Evolutionary conservation across 148 eudicot species (phyloP).

Genomic region (Rheum nobile): DNA sequence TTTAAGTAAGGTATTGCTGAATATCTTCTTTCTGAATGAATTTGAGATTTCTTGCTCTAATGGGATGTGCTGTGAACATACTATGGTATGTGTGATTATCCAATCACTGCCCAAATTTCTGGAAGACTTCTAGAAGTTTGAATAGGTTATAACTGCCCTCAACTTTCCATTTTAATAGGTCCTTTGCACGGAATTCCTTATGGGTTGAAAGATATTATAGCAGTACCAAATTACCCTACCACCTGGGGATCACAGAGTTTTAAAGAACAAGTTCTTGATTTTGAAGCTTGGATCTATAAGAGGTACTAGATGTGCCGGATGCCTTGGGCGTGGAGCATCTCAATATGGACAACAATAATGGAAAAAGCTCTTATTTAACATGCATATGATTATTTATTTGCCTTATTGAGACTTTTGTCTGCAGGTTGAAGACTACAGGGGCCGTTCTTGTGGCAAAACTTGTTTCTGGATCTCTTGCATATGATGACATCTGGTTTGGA

Average conservation of each 20-base stretch:
- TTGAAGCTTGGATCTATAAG: conserved; percentile 91
- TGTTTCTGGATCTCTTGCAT: conserved; percentile 73
- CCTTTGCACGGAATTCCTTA: conserved; percentile 95
- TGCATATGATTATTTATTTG: neutral
- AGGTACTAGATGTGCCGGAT: conserved; percentile 28
- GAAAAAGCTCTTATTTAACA: neutral
- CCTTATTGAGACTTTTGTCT: neutral
- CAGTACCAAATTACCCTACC: conserved; percentile 74
- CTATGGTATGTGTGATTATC: neutral
- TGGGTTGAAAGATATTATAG: conserved; percentile 75
- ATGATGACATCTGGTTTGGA: conserved; percentile 92
- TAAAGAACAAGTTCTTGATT: conserved; percentile 70
- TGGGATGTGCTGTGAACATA: neutral
- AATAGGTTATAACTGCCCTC: neutral
- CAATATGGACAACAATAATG: neutral
- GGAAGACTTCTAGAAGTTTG: neutral
- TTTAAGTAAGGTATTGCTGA: neutral
- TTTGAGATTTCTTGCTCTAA: neutral
- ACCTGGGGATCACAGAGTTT: conserved; percentile 76
- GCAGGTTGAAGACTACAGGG: conserved; percentile 73
- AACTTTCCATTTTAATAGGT: conserved; percentile 24
- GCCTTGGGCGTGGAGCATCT: neutral
- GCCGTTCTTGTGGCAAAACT: conserved; percentile 89
- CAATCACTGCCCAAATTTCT: neutral
- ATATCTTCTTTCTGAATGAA: neutral